Evolutionary conservation across 2,329 filamentous ascomycete genomes (phyloP).

Genomic region (Monilinia polystroma): DNA sequence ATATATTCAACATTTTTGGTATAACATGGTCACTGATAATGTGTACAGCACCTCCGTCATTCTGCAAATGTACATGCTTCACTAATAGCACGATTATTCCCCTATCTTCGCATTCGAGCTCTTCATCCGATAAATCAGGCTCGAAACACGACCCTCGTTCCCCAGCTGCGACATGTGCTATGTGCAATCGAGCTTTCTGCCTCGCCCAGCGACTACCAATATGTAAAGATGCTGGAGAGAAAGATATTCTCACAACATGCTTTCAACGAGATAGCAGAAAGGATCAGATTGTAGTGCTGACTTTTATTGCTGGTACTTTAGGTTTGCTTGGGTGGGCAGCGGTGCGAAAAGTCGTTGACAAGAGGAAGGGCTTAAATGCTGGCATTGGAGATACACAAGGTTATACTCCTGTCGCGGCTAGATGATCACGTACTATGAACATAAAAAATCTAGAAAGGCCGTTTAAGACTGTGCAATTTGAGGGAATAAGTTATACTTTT

Average conservation of each 20-base stretch:
- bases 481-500: slow-evolving; percentile 1
- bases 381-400: slow-evolving; percentile 32
- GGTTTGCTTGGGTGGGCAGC: slow-evolving; percentile 61
- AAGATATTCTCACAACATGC: slow-evolving; percentile 61
- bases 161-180: slow-evolving; percentile 52
- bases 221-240: slow-evolving; percentile 61
- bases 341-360: slow-evolving; percentile 50
- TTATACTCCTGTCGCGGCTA: slow-evolving; percentile 33
- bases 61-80: slow-evolving; percentile 71
- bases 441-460: background rate
- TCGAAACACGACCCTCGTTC: slow-evolving; percentile 35
- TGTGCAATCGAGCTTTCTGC: slow-evolving; percentile 66
- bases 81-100: slow-evolving; percentile 67
- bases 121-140: slow-evolving; percentile 27
- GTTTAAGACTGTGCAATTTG: background rate
- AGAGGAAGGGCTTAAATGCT: slow-evolving; percentile 39
- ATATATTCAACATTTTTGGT: background rate
- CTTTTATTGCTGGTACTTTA: slow-evolving; percentile 58
- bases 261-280: slow-evolving; percentile 68
- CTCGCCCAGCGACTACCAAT: slow-evolving; percentile 59
- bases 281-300: slow-evolving; percentile 65
- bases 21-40: slow-evolving; percentile 29
- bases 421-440: slow-evolving; percentile 17
- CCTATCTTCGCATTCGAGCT: slow-evolving; percentile 44
- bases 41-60: slow-evolving; percentile 56